Evolutionary conservation across 805 yeast species (phyloP).

Genomic region (Teunomyces tritomae): DNA sequence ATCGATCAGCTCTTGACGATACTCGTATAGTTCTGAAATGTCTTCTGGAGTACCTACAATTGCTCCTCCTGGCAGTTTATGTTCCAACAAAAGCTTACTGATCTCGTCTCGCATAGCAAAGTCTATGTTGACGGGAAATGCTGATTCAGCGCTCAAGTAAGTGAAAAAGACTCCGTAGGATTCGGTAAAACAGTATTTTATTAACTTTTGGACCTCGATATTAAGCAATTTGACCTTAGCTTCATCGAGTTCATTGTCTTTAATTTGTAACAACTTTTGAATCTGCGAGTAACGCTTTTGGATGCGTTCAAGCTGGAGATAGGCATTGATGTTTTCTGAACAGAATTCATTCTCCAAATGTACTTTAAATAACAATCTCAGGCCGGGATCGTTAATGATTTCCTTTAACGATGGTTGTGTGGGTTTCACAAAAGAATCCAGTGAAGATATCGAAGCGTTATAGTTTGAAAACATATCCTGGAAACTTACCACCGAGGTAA

Average conservation of each 20-base stretch:
- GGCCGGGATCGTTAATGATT: constrained; percentile 70
- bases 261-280: constrained; percentile 32
- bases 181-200: constrained; percentile 56
- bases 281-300: constrained; percentile 45
- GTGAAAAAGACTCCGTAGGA: constrained; percentile 66
- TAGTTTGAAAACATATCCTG: not conserved
- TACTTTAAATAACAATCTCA: constrained; percentile 62
- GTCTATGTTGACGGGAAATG: constrained; percentile 69
- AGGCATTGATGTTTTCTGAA: constrained; percentile 75
- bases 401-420: constrained; percentile 25
- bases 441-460: not conserved
- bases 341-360: constrained; percentile 66
- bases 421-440: not conserved
- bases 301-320: constrained; percentile 54
- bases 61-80: not conserved
- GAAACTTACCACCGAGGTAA: not conserved
- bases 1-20: not conserved
- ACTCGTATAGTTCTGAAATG: no score
- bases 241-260: constrained; percentile 4
- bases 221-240: constrained; percentile 8
- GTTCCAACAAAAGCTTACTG: constrained; percentile 15
- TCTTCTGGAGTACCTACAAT: not conserved
- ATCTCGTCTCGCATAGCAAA: constrained; percentile 47
- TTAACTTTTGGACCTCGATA: constrained; percentile 25
- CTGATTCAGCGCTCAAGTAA: constrained; percentile 63